Percentiles rank a stretch among this genome's conserved stretches.
These are phyloP conservation scores for Blastobotrys robertii DNA, from an alignment of 805 yeast species.

Conservation along the genomic window DNA sequence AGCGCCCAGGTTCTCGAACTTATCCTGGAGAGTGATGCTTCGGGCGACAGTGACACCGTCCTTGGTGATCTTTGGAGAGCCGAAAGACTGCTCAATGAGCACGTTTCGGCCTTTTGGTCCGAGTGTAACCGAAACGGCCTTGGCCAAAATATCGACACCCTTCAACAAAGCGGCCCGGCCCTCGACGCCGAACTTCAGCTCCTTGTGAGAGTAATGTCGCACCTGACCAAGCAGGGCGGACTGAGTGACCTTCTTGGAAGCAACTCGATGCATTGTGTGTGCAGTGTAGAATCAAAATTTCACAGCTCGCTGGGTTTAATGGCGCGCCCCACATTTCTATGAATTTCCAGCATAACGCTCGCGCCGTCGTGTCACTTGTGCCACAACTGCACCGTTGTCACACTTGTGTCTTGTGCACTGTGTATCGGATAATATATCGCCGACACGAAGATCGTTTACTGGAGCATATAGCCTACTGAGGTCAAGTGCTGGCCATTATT, in stretches of 20 bases:
- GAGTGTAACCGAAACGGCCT: constrained; percentile 91
- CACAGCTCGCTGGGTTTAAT: background rate
- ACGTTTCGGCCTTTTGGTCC: constrained; percentile 99
- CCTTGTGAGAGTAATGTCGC: constrained; percentile 57
- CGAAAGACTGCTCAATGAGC: constrained; percentile 90
- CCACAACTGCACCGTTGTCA: too few relatives aligned
- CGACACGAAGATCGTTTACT: too few relatives aligned
- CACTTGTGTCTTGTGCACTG: too few relatives aligned
- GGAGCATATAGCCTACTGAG: too few relatives aligned
- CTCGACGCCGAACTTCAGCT: constrained; percentile 91
- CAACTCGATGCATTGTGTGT: constrained; percentile 4
- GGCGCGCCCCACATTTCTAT: too few relatives aligned
- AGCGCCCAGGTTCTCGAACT: constrained; percentile 94
- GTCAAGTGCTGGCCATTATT: too few relatives aligned
- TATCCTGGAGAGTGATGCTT: constrained; percentile 72
- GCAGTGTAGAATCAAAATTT: background rate
- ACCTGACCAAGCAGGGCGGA: constrained; percentile 14
- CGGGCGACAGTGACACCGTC: constrained; percentile 98
- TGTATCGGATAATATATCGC: too few relatives aligned
- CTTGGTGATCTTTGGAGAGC: constrained; percentile 96
- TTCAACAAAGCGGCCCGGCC: constrained; percentile 89
- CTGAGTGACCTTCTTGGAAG: background rate
- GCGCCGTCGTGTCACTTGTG: too few relatives aligned
- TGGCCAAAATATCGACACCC: constrained; percentile 92
- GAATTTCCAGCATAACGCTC: too few relatives aligned